These are phyloP conservation scores for Cercophora newfieldiana DNA, from an alignment of 495 filamentous ascomycete species.

Conservation along the genomic window DNA sequence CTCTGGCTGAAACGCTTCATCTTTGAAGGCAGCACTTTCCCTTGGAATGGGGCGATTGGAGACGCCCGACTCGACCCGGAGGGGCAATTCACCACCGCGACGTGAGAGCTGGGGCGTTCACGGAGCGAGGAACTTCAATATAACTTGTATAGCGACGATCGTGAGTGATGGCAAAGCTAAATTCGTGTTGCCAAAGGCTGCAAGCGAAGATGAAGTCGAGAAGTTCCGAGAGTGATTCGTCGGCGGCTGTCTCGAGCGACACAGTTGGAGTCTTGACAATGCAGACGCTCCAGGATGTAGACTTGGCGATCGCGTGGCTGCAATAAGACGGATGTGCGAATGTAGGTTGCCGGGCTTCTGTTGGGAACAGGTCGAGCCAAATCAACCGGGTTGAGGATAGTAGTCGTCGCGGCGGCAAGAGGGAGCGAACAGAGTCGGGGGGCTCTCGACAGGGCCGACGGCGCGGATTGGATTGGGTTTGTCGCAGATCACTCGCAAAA, in stretches of 20 bases:
- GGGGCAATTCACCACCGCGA: constrained; percentile 21
- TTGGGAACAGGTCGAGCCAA: not conserved
- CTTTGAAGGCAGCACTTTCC: constrained; percentile 53
- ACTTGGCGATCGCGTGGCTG: not conserved
- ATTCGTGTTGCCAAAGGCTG: not conserved
- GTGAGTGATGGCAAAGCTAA: not conserved
- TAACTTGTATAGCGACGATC: not conserved
- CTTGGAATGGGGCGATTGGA: constrained; percentile 35
- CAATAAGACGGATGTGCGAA: not conserved
- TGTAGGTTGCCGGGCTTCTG: not conserved
- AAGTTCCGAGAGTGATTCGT: not conserved
- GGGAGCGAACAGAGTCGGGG: not conserved
- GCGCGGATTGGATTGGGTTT: not conserved
- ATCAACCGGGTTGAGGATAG: not conserved
- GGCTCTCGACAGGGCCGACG: not conserved
- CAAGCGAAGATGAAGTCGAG: not conserved
- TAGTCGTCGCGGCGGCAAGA: constrained; percentile 2
- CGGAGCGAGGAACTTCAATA: not conserved
- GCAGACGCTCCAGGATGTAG: not conserved
- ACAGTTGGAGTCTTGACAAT: not conserved
- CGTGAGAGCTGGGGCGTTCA: constrained; percentile 6
- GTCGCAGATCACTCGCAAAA: not conserved
- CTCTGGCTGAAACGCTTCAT: constrained; percentile 98
- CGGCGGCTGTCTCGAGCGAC: not conserved
- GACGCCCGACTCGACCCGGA: constrained; percentile 35